Base-by-base conservation (phyloP, 1,284 basidiomycete species). In the Phlebopus sp. region DNA sequence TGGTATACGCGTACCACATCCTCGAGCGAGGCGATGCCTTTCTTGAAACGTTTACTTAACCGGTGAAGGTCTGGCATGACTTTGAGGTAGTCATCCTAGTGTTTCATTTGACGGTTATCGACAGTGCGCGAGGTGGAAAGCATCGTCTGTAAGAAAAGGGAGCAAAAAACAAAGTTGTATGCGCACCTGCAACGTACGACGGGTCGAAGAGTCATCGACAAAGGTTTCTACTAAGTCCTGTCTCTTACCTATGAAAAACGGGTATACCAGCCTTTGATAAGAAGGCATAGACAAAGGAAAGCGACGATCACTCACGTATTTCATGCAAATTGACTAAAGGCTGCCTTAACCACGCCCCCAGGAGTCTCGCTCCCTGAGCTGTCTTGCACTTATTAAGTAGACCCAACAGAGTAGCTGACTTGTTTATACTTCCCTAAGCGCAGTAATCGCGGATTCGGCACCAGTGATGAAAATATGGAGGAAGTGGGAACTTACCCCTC, bases 1-100 rank as follows among this genome's bases (percentile, higher is more conserved):
- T 99, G 96, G 66, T 97, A 99, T 0, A 97, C 88, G 9, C 95
- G 84, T 6, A 99, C 93, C 5, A 99, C 93, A 57, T 99, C 96
- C 62, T 99, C 95, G 6, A 99, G 77, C 0, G 82, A 84, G 0
- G 95, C 94, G 1, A 83, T 77, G 0, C 82, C 79, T 55, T 89
- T 90, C 65, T 93, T 90, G 70, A 99, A 96, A 21, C 91, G 82
- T 67, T 98, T 99, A 60, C 88, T 89, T 37, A 98, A 82, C 6
- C 97, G 84, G 57, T 90, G 90, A 67, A 99, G 83, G 66, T 99
- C 97, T 0, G 97, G 97, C 86, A 99, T 94, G 25, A 82, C 67
- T 59, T 90, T 91, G 57, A 99, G 75, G 59, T 84, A 90, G 34
- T 94, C 90, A 47, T 92, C 86, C 85, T 95, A 63, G 3, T 17